Conservation (phyloP, 1,139 yeast genomes). For the Blastobotrys buckinghamii region DNA sequence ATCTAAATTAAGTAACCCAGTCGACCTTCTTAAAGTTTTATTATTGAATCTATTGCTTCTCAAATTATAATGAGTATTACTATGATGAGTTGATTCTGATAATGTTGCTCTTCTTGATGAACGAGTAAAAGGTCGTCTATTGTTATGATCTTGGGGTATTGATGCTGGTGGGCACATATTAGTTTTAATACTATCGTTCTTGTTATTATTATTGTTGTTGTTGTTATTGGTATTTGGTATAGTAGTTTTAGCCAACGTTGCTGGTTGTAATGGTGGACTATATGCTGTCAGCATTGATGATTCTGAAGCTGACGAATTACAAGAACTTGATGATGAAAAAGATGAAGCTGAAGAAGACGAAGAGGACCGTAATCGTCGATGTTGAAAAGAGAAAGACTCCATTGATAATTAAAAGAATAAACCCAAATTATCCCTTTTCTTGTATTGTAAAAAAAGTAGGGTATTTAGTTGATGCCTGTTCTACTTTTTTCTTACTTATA, state of each 20-base stretch:
- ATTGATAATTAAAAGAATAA: background rate
- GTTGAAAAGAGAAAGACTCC: conserved; percentile 10
- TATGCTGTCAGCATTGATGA: conserved; percentile 12
- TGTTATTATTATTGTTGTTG: background rate
- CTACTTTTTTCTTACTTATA: background rate
- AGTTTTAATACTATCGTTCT: conserved; percentile 4
- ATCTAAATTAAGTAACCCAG: conserved; percentile 37
- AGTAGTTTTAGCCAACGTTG: conserved; percentile 1
- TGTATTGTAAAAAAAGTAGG: background rate
- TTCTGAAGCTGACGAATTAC: conserved; percentile 9
- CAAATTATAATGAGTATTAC: background rate
- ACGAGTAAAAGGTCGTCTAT: background rate
- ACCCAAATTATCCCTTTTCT: background rate
- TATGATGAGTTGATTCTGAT: background rate
- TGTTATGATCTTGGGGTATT: background rate
- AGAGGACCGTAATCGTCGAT: conserved; percentile 10
- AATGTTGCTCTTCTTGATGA: background rate
- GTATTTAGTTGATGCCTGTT: conserved; percentile 2
- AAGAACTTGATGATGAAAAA: conserved; percentile 11
- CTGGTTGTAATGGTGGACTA: conserved; percentile 12
- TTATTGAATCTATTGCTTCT: conserved; percentile 2
- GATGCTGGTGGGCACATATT: conserved; percentile 6
- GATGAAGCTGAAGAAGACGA: conserved; percentile 13
- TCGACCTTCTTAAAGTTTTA: conserved; percentile 33
- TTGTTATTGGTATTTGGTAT: background rate